Evolutionary conservation across 805 yeast species (phyloP).

Genomic region (Cyberlindnera saturnus): DNA sequence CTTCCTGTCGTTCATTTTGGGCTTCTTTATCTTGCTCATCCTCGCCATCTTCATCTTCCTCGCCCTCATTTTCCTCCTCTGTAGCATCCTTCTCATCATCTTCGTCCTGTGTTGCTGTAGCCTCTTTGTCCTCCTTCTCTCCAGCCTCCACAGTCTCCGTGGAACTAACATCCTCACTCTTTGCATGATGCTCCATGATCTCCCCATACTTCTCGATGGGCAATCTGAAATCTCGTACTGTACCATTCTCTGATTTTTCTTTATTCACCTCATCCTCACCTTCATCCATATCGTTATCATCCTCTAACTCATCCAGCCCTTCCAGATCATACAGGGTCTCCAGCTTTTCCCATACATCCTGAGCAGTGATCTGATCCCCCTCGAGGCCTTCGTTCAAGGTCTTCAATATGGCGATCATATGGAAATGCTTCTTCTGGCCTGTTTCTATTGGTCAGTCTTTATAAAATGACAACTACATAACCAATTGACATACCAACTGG

Average conservation of each 20-base stretch:
- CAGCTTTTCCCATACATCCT: slow-evolving; percentile 55
- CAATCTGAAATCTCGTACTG: slow-evolving; percentile 7
- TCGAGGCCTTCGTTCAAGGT: slow-evolving; percentile 8
- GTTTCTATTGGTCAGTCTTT: background rate
- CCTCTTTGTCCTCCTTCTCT: slow-evolving; percentile 7
- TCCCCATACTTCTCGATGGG: slow-evolving; percentile 15
- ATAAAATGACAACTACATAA: background rate
- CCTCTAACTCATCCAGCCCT: slow-evolving; percentile 51
- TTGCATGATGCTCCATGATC: slow-evolving; percentile 33
- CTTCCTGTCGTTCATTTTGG: slow-evolving; percentile 12
- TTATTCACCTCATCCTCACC: slow-evolving; percentile 3
- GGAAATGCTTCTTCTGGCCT: slow-evolving; percentile 28
- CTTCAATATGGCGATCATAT: slow-evolving; percentile 27
- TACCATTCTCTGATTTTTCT: slow-evolving; percentile 4
- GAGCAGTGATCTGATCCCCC: slow-evolving; percentile 31
- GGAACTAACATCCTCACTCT: slow-evolving; percentile 1
- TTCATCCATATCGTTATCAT: slow-evolving; percentile 17
- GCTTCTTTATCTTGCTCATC: slow-evolving; percentile 3
- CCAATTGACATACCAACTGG: slow-evolving; percentile 48
- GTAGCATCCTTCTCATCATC: slow-evolving; percentile 9
- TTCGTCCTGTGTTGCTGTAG: slow-evolving; percentile 9
- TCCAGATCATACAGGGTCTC: slow-evolving; percentile 47
- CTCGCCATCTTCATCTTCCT: slow-evolving; percentile 8
- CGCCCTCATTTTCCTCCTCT: slow-evolving; percentile 9
- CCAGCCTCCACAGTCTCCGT: background rate